These are phyloP conservation scores for Bremia lactucae DNA, from an alignment of 352 stramenopile genomes.

Conservation along the genomic window DNA sequence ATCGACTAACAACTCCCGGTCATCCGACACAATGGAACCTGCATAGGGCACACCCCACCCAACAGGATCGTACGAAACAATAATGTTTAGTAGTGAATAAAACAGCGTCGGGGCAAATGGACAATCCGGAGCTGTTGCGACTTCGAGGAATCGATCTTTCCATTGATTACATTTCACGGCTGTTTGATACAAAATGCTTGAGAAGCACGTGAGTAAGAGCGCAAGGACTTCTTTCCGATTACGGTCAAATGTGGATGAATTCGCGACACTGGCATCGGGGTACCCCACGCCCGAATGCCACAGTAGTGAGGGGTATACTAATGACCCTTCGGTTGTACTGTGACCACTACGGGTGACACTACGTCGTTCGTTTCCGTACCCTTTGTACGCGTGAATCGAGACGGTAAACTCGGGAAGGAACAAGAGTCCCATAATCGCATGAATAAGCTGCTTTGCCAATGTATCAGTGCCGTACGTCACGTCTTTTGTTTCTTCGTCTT, in stretches of 20 bases:
- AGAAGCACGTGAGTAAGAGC: constrained; percentile 90
- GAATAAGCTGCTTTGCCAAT: constrained; percentile 65
- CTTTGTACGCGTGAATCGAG: constrained; percentile 76
- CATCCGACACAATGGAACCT: constrained; percentile 80
- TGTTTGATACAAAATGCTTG: constrained; percentile 92
- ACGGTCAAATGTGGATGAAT: constrained; percentile 79
- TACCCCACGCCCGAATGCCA: constrained; percentile 77
- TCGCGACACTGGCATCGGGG: constrained; percentile 59
- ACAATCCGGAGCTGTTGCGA: constrained; percentile 83
- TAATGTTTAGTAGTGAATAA: constrained; percentile 93
- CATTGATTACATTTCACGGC: constrained; percentile 87
- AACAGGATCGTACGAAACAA: constrained; percentile 89
- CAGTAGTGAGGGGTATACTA: constrained; percentile 69
- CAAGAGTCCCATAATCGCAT: constrained; percentile 78
- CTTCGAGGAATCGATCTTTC: constrained; percentile 86
- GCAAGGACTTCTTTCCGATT: constrained; percentile 94
- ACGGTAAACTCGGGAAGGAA: constrained; percentile 83
- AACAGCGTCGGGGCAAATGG: constrained; percentile 92
- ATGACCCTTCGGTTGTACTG: constrained; percentile 17
- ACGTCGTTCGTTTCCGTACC: constrained; percentile 60
- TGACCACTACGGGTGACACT: constrained; percentile 46
- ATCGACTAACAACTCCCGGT: constrained; percentile 87
- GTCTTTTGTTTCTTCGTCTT: constrained; percentile 38
- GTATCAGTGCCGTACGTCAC: constrained; percentile 17
- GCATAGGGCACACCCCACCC: constrained; percentile 86